Percentiles rank a stretch among this genome's conserved stretches.
These are phyloP conservation scores for Globisporangium uncinulatum DNA, from an alignment of 352 stramenopile genomes.

Conservation along the genomic window DNA sequence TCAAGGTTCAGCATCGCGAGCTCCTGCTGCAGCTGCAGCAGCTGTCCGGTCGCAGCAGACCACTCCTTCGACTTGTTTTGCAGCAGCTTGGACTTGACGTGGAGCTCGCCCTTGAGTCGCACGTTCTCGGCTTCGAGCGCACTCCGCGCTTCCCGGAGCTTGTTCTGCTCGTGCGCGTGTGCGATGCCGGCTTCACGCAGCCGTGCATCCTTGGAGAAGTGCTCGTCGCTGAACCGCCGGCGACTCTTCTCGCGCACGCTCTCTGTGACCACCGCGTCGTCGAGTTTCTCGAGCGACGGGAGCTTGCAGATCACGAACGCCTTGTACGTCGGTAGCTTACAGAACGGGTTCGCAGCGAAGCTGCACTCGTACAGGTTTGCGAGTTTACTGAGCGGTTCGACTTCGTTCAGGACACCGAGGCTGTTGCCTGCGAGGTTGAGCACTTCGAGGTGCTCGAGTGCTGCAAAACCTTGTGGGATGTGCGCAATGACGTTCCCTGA, in stretches of 20 bases:
- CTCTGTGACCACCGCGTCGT: constrained; percentile 40
- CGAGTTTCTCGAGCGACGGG: constrained; percentile 48
- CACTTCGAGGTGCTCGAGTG: constrained; percentile 42
- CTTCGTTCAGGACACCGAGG: constrained; percentile 60
- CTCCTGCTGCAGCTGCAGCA: constrained; percentile 76
- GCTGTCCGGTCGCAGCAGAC: constrained; percentile 69
- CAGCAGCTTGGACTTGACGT: constrained; percentile 77
- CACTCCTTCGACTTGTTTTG: constrained; percentile 82
- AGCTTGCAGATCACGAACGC: constrained; percentile 73
- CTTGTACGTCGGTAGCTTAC: constrained; percentile 64
- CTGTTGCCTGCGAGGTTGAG: constrained; percentile 75
- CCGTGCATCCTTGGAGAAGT: constrained; percentile 50
- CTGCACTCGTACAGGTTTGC: constrained; percentile 56
- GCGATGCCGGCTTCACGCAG: constrained; percentile 34
- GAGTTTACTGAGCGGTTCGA: constrained; percentile 52
- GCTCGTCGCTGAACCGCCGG: constrained; percentile 48
- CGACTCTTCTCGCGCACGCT: constrained; percentile 50
- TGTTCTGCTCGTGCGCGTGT: constrained; percentile 51
- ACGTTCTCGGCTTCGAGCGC: constrained; percentile 70
- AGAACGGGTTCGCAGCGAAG: constrained; percentile 70
- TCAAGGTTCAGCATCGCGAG: constrained; percentile 78
- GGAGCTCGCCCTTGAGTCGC: constrained; percentile 62
- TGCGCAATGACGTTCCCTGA: constrained; percentile 81
- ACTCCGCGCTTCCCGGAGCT: constrained; percentile 43
- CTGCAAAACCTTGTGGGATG: constrained; percentile 47